Percentiles rank a stretch among this genome's conserved stretches.
Evolutionary conservation across 306 rosid species (phyloP).

Genomic region (Sicyos edulis): DNA sequence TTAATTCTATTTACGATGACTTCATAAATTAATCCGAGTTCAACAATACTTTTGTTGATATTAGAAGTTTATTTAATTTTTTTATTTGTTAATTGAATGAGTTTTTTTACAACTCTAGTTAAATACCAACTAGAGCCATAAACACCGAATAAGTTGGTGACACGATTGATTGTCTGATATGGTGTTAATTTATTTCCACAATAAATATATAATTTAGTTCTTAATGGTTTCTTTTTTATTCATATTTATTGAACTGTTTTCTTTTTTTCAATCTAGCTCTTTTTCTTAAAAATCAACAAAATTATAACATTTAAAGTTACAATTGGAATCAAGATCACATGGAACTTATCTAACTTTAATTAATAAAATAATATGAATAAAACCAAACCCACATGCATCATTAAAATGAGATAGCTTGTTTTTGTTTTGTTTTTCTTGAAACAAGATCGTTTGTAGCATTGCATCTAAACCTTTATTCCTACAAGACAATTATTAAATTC

Average conservation of each 20-base stretch:
- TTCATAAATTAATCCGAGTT: too few relatives aligned
- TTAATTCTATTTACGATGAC: too few relatives aligned
- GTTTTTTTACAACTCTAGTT: too few relatives aligned
- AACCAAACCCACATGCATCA: conserved; percentile 16
- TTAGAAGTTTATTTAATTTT: too few relatives aligned
- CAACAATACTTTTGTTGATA: too few relatives aligned
- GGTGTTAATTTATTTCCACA: too few relatives aligned
- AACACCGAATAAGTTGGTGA: too few relatives aligned
- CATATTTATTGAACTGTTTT: background rate
- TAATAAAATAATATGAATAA: background rate
- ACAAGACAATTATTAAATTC: background rate
- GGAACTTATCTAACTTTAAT: conserved; percentile 4
- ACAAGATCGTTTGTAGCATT: conserved; percentile 12
- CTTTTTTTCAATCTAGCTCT: too few relatives aligned
- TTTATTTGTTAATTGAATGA: too few relatives aligned
- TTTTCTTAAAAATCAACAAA: background rate
- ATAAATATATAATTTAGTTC: background rate
- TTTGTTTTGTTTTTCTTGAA: too few relatives aligned
- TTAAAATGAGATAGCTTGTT: background rate
- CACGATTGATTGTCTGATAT: too few relatives aligned
- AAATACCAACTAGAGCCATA: too few relatives aligned
- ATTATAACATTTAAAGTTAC: background rate
- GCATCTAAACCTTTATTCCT: background rate
- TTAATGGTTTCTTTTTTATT: background rate
- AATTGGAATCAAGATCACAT: conserved; percentile 11